Conservation (phyloP, 768 basidiomycete species). For the Hericium coralloides region DNA sequence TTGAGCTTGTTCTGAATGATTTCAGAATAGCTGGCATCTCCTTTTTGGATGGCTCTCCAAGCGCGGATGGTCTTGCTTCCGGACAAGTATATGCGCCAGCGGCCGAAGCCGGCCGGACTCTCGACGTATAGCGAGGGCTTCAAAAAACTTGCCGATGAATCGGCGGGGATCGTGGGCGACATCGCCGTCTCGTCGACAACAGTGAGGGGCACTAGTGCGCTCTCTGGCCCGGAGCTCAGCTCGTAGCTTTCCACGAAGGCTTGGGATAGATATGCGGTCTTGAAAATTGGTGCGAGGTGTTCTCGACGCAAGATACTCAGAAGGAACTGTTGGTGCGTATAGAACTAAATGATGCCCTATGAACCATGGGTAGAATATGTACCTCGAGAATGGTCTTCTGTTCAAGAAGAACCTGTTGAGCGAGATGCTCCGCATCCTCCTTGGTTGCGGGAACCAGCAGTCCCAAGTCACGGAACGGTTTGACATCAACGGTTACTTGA, state of each 20-base stretch:
- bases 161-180: background rate
- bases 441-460: background rate
- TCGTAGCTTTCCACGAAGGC: background rate
- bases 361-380: background rate
- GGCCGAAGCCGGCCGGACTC: background rate
- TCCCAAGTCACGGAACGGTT: background rate
- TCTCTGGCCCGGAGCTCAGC: background rate
- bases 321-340: background rate
- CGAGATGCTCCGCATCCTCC: background rate
- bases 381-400: background rate
- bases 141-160: background rate
- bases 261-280: background rate
- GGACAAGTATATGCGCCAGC: background rate
- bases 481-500: background rate
- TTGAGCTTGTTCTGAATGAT: background rate
- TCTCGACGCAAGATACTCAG: background rate
- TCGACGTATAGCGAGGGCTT: background rate
- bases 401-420: background rate
- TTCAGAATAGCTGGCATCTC: background rate
- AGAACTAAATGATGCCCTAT: background rate
- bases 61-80: background rate
- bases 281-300: background rate
- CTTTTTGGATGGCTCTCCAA: background rate
- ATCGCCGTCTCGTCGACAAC: background rate
- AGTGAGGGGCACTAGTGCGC: background rate